phyloP scores from a whole-genome alignment of 176 grass and related monocot species.

The Eragrostis nindensis region DNA sequence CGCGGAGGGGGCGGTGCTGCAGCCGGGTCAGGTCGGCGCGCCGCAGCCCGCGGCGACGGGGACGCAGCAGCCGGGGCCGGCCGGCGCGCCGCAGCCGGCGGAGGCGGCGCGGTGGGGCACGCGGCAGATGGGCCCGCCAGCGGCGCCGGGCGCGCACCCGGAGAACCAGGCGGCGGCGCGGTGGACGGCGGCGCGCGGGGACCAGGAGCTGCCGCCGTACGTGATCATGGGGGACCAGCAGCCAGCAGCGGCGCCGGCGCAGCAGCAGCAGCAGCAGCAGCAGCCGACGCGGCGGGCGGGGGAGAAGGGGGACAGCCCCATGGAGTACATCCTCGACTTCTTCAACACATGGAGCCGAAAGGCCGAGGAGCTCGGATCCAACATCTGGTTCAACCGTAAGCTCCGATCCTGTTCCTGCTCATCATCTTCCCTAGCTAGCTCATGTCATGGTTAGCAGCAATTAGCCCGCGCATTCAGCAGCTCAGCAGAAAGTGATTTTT shows the following conservation, averaged over 20 bases:
- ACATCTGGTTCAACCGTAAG: slow-evolving; percentile 88
- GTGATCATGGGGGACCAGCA: slow-evolving; percentile 51
- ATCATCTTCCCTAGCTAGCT: neutral
- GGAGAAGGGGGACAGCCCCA: slow-evolving; percentile 54
- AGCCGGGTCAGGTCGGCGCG: neutral
- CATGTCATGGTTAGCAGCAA: no score
- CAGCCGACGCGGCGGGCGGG: neutral
- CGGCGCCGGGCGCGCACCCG: slow-evolving; percentile 71
- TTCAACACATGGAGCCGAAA: slow-evolving; percentile 90
- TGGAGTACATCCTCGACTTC: slow-evolving; percentile 87
- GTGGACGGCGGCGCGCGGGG: slow-evolving; percentile 53
- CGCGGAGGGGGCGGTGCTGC: neutral
- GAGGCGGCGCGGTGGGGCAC: slow-evolving; percentile 71
- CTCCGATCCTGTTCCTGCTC: neutral
- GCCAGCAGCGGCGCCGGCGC: neutral
- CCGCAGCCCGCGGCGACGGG: slow-evolving; percentile 23
- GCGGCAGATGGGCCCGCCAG: slow-evolving; percentile 72
- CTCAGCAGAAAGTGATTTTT: neutral
- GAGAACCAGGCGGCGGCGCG: slow-evolving; percentile 75
- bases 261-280: neutral
- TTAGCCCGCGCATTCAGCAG: neutral
- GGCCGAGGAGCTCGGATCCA: slow-evolving; percentile 82
- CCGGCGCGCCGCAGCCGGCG: neutral
- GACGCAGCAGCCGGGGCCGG: no score
- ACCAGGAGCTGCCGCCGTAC: slow-evolving; percentile 82